Conservation (phyloP, 305 asterid species). For the Rubia tinctorum region DNA sequence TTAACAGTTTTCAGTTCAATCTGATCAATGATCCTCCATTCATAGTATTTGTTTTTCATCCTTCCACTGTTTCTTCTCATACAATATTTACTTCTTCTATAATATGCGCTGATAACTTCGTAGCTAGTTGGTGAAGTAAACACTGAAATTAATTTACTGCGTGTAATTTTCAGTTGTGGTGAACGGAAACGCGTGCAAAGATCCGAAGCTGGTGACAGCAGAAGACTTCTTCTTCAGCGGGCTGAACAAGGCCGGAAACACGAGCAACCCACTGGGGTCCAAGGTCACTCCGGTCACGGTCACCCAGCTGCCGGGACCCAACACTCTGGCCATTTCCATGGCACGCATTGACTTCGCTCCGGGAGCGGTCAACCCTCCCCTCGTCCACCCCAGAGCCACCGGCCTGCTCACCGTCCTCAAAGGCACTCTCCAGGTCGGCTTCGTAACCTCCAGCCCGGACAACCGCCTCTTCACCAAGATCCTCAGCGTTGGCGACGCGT, state of each 20-base stretch:
- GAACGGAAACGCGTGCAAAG: conserved; percentile 26
- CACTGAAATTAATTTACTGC: too few species aligned
- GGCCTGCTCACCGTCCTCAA: conserved; percentile 27
- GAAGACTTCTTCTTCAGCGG: conserved; percentile 33
- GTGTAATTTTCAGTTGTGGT: conserved; percentile 20
- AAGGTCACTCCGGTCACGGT: conserved; percentile 8
- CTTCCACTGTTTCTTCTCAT: too few species aligned
- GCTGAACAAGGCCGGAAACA: conserved; percentile 23
- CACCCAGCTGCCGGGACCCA: conserved; percentile 20
- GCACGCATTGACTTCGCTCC: conserved; percentile 24
- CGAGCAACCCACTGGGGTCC: conserved; percentile 17
- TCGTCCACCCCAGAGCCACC: conserved; percentile 25
- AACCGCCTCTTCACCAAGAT: conserved; percentile 29
- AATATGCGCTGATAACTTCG: too few species aligned
- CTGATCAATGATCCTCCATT: too few species aligned
- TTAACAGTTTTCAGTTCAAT: too few species aligned
- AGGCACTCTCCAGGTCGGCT: conserved; percentile 39
- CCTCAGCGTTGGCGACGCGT: conserved; percentile 25
- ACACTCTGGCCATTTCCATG: conserved; percentile 24
- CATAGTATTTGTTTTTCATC: too few species aligned
- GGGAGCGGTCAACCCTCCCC: conserved; percentile 26
- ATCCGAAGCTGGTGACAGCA: conserved; percentile 22
- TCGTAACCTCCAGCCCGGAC: conserved; percentile 40
- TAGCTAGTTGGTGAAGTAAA: too few species aligned
- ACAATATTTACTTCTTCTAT: too few species aligned